Evolutionary conservation across 192 early-diverging fungal species (phyloP), one percentile per base, ranked within the genome.

Genomic region (Podila epigama): DNA sequence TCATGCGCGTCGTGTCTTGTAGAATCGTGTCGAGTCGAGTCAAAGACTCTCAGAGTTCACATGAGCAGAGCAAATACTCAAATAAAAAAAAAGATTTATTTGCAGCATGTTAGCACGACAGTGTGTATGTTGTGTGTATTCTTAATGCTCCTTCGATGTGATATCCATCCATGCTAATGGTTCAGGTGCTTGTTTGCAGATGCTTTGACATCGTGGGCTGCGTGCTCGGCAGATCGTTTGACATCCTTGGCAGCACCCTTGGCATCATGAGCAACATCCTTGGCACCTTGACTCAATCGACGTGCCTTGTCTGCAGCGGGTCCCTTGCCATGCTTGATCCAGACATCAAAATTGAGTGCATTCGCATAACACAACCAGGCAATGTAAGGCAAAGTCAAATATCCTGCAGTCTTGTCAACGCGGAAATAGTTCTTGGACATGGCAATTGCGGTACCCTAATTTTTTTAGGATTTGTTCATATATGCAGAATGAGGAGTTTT

Each of bases 361-460:
- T 63, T 75, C 1, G 71, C 71, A 36, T 75, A 75, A 56, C 71
- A 63, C 28, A 75, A 57, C 71, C 71, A 75, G 51, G 59, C 71
- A 7, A 75, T 42, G 37, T 75, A 75, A n/a, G 71, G 71, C 33
- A 75, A 25, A 2, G 71, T 67, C 58, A 75, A 34, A 36, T 75
- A 75, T 1, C 71, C 71, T 10, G 71, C 71, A 9, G 37, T 12
- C 18, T 66, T 37, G 44, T 75, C 71, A 11, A 67, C 71, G 39
- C 67, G 66, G 64, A 75, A 75, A 44, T 65, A 75, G 52, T 67
- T 62, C 64, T 67, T 63, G 33, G 64, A 50, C 22, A 67, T 32
- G 34, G 71, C 71, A 27, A 67, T 16, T 5, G 71, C 57, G 0
- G 71, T 61, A 0, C 44, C n/a, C 71, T 75, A 75, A 15, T 36